Evolutionary conservation across 2,329 filamentous ascomycete species (phyloP), one percentile per base, ranked within the genome.

Genomic region (Aureobasidium sp.): DNA sequence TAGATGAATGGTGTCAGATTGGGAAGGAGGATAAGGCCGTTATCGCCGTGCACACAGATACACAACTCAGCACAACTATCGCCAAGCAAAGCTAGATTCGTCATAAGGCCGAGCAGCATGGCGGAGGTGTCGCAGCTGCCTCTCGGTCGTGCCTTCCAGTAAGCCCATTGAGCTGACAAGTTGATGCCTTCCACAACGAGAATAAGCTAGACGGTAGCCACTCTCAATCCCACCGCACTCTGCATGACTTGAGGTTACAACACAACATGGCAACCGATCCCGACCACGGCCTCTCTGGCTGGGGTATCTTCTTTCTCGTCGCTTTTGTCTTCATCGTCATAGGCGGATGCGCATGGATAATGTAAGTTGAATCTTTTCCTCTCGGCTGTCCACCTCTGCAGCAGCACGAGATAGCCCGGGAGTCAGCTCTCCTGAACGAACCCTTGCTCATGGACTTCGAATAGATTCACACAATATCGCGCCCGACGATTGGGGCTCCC

Each of bases 401-500:
- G 42, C 23, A 23, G 5, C 40, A 18, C 16, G 2, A 25, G 20
- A 29, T 11, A n/a, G n/a, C n/a, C n/a, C n/a, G n/a, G n/a, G n/a
- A n/a, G n/a, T n/a, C 6, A 16, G 7, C 38, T 10, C 29, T 38
- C 18, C 5, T 8, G 27, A 25, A 29, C n/a, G 23, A 40, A 8
- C 45, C 20, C 47, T 53, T 43, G 45, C 47, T 13, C 20, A 33
- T 45, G 11, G 18, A 15, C 23, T 36, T 5, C 25, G 4, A 31
- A 33, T 61, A 79, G 77, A 73, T 94, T 90, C 74, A 89, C 90
- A 36, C 91, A 93, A 74, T 83, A 91, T 72, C 91, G 91, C 72
- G 93, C 93, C 59, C 86, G 90, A 68, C 88, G 89, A 75, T 86
- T 94, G 64, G 93, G 93, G 66, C 89, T 95, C 10, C 92, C 93